phyloP scores from a whole-genome alignment of 1,139 yeast species.

The Kodamaea arcana region DNA sequence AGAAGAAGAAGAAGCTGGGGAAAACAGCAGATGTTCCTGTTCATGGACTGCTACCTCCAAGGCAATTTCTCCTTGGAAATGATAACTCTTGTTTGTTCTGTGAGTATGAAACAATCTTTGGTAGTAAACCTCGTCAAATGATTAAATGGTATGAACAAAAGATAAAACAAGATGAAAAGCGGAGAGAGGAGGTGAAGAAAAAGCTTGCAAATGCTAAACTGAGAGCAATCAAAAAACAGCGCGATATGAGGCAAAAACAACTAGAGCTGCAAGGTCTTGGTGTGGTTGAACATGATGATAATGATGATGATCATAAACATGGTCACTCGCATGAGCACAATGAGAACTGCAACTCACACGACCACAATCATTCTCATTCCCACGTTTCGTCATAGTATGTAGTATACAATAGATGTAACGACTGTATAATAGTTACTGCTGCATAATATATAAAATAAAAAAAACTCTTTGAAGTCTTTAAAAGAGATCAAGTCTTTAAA shows the following conservation, averaged over 20 bases:
- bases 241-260: slow-evolving; percentile 24
- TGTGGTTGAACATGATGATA: neutral
- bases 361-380: slow-evolving; percentile 5
- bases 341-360: neutral
- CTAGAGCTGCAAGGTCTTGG: slow-evolving; percentile 11
- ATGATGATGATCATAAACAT: neutral
- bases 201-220: slow-evolving; percentile 37
- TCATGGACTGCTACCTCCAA: slow-evolving; percentile 3
- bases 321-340: neutral
- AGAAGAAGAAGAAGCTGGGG: slow-evolving; percentile 23
- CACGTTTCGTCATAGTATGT: neutral
- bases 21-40: slow-evolving; percentile 4
- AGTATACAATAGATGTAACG: too few relatives aligned
- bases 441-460: too few relatives aligned
- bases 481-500: too few relatives aligned
- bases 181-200: slow-evolving; percentile 31
- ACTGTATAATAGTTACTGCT: too few relatives aligned
- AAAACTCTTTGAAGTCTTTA: too few relatives aligned
- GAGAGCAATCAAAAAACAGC: slow-evolving; percentile 30
- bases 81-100: slow-evolving; percentile 49
- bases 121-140: slow-evolving; percentile 46
- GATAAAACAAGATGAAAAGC: slow-evolving; percentile 29
- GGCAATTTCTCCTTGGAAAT: slow-evolving; percentile 5
- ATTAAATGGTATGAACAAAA: slow-evolving; percentile 44
- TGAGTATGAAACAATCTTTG: slow-evolving; percentile 57